Conservation (phyloP, 2,329 filamentous ascomycete species). For the Apiospora pterosperma region DNA sequence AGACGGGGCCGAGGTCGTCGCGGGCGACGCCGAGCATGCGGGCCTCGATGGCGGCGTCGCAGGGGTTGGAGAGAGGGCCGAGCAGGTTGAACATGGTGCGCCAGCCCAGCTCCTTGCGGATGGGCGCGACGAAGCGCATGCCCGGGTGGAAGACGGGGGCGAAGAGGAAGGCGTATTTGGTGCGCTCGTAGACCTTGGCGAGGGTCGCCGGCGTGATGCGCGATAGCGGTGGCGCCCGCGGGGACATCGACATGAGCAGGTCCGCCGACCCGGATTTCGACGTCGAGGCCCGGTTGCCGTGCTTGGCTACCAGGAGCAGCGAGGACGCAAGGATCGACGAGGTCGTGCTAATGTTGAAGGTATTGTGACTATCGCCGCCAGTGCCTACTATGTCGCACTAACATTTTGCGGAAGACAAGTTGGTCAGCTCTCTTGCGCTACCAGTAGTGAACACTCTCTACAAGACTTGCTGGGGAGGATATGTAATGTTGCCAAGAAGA, state of each 20-base stretch:
- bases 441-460: neutral
- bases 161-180: constrained; percentile 94
- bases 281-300: constrained; percentile 93
- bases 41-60: constrained; percentile 81
- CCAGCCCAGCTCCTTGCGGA: constrained; percentile 86
- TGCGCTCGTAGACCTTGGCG: constrained; percentile 66
- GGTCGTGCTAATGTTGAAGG: constrained; percentile 97
- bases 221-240: constrained; percentile 68
- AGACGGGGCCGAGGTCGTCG: constrained; percentile 81
- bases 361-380: constrained; percentile 93
- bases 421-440: constrained; percentile 8
- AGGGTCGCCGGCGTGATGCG: constrained; percentile 73
- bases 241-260: constrained; percentile 73
- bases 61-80: constrained; percentile 86
- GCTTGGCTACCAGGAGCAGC: constrained; percentile 83
- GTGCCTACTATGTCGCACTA: constrained; percentile 94
- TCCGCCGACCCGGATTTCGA: constrained; percentile 96
- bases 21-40: constrained; percentile 91
- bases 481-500: neutral
- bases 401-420: neutral
- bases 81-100: constrained; percentile 97
- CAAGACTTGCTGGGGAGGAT: constrained; percentile 7
- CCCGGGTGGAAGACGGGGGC: constrained; percentile 95
- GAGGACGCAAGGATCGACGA: constrained; percentile 88
- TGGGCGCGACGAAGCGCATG: constrained; percentile 83